These are phyloP conservation scores for Dillenia turbinata DNA, from an alignment of 164 flowering plant species.

Conservation along the genomic window DNA sequence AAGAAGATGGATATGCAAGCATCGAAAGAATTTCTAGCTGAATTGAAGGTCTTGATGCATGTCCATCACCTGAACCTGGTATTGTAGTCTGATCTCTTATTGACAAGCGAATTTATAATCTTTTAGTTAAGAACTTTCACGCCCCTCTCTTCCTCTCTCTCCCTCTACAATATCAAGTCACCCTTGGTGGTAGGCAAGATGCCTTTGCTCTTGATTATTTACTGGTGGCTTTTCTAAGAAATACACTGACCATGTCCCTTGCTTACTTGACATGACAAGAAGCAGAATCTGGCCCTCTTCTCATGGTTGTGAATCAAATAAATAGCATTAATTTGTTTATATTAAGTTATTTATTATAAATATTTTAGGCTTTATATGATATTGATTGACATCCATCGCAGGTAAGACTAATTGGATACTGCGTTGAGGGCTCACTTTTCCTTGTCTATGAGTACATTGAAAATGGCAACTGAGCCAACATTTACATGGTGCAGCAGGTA, in stretches of 20 bases:
- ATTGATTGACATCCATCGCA: constrained; percentile 18
- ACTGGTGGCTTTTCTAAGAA: too few relatives aligned
- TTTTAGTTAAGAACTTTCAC: too few relatives aligned
- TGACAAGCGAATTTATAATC: too few relatives aligned
- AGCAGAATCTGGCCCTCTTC: too few relatives aligned
- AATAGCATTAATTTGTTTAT: too few relatives aligned
- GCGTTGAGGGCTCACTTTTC: constrained; percentile 73
- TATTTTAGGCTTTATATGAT: neutral
- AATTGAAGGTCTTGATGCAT: constrained; percentile 72
- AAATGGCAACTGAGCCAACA: constrained; percentile 88
- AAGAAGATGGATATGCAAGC: constrained; percentile 98
- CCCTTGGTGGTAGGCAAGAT: too few relatives aligned
- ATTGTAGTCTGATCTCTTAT: constrained; percentile 11
- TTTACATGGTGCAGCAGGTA: constrained; percentile 63
- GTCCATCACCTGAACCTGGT: constrained; percentile 95
- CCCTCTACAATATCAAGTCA: too few relatives aligned
- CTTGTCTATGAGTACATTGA: constrained; percentile 85
- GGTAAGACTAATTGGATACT: constrained; percentile 94
- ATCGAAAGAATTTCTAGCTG: constrained; percentile 79
- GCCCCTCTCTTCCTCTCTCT: too few relatives aligned
- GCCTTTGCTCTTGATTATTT: too few relatives aligned
- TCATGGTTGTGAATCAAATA: too few relatives aligned
- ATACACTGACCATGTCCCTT: too few relatives aligned
- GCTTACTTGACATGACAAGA: too few relatives aligned
- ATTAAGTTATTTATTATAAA: neutral